Evolutionary conservation across 2,329 filamentous ascomycete genomes (phyloP).

Genomic region (Hansfordia pulvinata): DNA sequence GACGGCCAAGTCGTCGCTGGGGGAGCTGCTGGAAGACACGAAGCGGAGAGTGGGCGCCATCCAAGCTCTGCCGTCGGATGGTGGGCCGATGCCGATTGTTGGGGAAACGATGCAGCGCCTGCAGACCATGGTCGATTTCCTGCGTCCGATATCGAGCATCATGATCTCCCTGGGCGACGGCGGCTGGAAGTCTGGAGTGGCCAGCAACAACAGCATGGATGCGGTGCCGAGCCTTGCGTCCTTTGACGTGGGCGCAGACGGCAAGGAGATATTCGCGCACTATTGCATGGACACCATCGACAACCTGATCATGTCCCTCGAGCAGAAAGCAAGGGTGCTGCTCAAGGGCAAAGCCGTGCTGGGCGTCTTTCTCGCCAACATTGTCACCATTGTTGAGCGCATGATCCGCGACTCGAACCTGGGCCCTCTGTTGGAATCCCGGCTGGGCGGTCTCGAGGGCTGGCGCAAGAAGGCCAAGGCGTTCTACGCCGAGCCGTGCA

Average conservation of each 20-base stretch:
- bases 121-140: constrained; percentile 75
- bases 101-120: constrained; percentile 76
- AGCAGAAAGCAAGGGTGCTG: constrained; percentile 57
- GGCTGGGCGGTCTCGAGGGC: constrained; percentile 54
- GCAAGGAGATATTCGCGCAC: constrained; percentile 73
- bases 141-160: constrained; percentile 75
- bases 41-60: constrained; percentile 54
- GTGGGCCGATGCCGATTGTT: constrained; percentile 63
- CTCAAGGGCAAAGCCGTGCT: constrained; percentile 67
- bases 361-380: constrained; percentile 87
- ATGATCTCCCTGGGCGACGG: constrained; percentile 87
- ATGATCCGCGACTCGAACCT: constrained; percentile 76
- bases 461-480: constrained; percentile 81
- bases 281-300: constrained; percentile 88
- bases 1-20: constrained; percentile 76
- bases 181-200: constrained; percentile 57
- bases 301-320: constrained; percentile 59
- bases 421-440: constrained; percentile 52
- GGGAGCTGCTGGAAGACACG: constrained; percentile 73
- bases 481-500: constrained; percentile 77
- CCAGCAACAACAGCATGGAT: constrained; percentile 41
- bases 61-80: constrained; percentile 61
- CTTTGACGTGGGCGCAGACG: constrained; percentile 82
- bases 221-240: constrained; percentile 59
- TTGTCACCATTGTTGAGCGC: constrained; percentile 69